A percentile compares a stretch with the other conserved stretches of the same genome.
These are phyloP conservation scores for Collybiopsis confluens DNA, from an alignment of 768 basidiomycete species.

Conservation along the genomic window DNA sequence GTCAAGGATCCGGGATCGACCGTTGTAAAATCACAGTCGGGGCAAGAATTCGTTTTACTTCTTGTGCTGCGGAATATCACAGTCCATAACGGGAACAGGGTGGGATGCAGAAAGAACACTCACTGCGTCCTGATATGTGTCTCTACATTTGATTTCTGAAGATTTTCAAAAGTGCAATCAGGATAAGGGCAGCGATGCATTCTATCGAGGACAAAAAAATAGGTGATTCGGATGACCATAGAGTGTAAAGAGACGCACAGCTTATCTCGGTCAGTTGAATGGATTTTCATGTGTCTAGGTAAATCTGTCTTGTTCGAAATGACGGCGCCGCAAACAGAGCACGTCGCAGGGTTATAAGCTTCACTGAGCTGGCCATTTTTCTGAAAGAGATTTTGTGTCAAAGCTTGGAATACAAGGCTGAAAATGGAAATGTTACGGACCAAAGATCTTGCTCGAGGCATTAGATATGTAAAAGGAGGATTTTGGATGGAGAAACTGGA, in stretches of 20 bases:
- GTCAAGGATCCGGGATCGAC: slow-evolving; percentile 20
- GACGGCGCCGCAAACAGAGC: slow-evolving; percentile 2
- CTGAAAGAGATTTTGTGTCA: slow-evolving; percentile 1
- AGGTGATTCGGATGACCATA: neutral
- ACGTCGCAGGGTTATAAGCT: slow-evolving; percentile 8
- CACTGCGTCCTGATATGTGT: slow-evolving; percentile 23
- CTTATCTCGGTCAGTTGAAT: slow-evolving; percentile 13
- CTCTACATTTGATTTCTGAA: slow-evolving; percentile 19
- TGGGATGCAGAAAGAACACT: too few relatives aligned
- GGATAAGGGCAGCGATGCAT: slow-evolving; percentile 15
- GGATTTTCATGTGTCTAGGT: slow-evolving; percentile 17
- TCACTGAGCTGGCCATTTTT: slow-evolving; percentile 4
- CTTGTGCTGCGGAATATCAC: slow-evolving; percentile 10
- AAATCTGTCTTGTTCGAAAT: slow-evolving; percentile 21
- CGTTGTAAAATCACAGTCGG: slow-evolving; percentile 12
- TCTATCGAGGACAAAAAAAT: slow-evolving; percentile 13
- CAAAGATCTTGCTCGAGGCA: slow-evolving; percentile 4
- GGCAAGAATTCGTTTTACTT: slow-evolving; percentile 14
- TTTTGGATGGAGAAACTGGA: too few relatives aligned
- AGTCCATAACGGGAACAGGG: neutral
- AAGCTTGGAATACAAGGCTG: slow-evolving; percentile 1
- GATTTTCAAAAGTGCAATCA: slow-evolving; percentile 15
- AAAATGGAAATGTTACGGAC: slow-evolving; percentile 2
- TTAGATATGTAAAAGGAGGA: neutral
- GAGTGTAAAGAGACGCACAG: slow-evolving; percentile 15